These are phyloP conservation scores for Nemania sp. DNA, from an alignment of 2,329 filamentous ascomycete species.

Conservation along the genomic window DNA sequence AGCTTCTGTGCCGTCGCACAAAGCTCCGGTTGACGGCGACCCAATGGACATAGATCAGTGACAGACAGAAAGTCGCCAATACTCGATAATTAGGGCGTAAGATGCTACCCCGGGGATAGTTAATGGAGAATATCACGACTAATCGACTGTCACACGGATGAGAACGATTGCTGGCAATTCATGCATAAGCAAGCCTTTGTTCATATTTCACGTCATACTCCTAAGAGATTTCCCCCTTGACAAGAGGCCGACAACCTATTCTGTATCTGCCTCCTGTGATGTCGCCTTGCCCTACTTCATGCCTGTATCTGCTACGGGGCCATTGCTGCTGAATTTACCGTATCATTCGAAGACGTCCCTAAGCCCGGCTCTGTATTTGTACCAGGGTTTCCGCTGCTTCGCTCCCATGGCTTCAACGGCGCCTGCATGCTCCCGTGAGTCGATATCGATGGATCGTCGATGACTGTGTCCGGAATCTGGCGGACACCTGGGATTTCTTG, in stretches of 20 bases:
- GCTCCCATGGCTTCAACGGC: slow-evolving; percentile 74
- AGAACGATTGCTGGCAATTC: slow-evolving; percentile 1
- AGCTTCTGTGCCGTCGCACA: neutral
- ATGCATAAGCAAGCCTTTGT: neutral
- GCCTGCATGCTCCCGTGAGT: slow-evolving; percentile 47
- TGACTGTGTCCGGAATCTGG: slow-evolving; percentile 77
- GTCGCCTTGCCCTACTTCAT: neutral
- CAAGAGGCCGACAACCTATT: neutral
- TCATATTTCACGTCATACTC: neutral
- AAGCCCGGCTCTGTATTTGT: slow-evolving; percentile 20
- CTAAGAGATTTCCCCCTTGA: neutral
- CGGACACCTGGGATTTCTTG: slow-evolving; percentile 80
- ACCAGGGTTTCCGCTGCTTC: neutral
- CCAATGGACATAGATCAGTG: slow-evolving; percentile 36
- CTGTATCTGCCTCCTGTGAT: neutral
- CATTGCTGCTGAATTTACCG: neutral
- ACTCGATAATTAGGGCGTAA: neutral
- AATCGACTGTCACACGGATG: neutral
- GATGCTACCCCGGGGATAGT: neutral
- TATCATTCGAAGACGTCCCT: slow-evolving; percentile 7
- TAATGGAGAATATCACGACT: neutral
- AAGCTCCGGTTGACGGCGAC: slow-evolving; percentile 9
- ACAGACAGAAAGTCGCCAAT: neutral
- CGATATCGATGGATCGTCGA: slow-evolving; percentile 66
- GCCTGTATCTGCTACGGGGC: neutral